These are phyloP conservation scores for Eucalyptus marginata DNA, from an alignment of 345 rosid genomes.

Conservation along the genomic window DNA sequence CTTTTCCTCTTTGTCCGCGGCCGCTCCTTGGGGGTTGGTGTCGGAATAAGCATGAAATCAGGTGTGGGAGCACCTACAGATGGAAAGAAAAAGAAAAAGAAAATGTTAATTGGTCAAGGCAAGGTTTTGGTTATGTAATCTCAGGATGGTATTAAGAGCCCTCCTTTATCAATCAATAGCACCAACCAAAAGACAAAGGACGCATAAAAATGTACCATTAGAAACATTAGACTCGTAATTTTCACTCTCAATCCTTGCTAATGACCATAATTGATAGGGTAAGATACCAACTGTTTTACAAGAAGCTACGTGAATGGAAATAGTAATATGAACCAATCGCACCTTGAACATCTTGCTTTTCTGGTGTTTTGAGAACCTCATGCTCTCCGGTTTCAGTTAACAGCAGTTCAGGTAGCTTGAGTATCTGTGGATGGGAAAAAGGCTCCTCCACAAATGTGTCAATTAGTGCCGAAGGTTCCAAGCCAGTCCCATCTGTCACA, in stretches of 20 bases:
- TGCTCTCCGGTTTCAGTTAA: neutral
- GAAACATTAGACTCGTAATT: neutral
- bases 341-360: neutral
- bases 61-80: slow-evolving; percentile 30
- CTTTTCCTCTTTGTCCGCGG: slow-evolving; percentile 32
- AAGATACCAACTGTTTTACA: neutral
- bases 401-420: neutral
- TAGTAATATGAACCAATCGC: neutral
- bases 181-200: neutral
- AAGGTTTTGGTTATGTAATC: neutral
- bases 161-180: neutral
- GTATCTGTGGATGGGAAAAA: neutral
- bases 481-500: neutral
- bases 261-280: neutral
- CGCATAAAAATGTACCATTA: neutral
- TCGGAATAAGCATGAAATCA: slow-evolving; percentile 30
- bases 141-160: neutral
- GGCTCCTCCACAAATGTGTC: neutral
- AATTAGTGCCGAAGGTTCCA: neutral
- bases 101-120: neutral
- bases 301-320: neutral
- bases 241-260: neutral
- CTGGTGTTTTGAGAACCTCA: neutral
- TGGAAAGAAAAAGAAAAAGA: neutral
- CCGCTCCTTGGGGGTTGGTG: slow-evolving; percentile 57